Conservation (phyloP, 805 yeast species). For the Yamadazyma endophytica region DNA sequence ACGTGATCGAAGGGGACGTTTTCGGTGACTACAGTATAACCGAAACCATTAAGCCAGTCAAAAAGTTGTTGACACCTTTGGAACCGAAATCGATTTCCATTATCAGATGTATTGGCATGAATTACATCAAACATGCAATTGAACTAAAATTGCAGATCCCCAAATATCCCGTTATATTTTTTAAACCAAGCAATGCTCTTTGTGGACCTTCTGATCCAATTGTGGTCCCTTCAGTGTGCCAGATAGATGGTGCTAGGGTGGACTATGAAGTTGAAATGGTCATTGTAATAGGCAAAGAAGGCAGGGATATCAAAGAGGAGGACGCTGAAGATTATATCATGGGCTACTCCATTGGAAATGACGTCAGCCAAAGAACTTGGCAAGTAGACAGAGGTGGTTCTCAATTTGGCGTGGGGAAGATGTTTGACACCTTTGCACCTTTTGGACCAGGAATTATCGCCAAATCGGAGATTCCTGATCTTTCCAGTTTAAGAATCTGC, state of each 20-base stretch:
- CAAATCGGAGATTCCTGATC: slow-evolving; percentile 22
- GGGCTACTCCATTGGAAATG: slow-evolving; percentile 54
- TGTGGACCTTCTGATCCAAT: slow-evolving; percentile 41
- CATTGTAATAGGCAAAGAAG: slow-evolving; percentile 49
- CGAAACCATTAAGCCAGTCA: slow-evolving; percentile 19
- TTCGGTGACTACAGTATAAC: slow-evolving; percentile 34
- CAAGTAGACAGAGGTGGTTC: slow-evolving; percentile 48
- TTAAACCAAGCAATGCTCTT: slow-evolving; percentile 46
- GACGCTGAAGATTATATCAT: slow-evolving; percentile 45
- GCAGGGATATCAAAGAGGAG: slow-evolving; percentile 36
- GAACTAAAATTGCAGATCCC: slow-evolving; percentile 43
- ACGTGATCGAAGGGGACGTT: slow-evolving; percentile 44
- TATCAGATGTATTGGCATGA: slow-evolving; percentile 48
- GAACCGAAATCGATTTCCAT: slow-evolving; percentile 15
- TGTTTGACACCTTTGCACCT: slow-evolving; percentile 56
- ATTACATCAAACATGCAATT: slow-evolving; percentile 40
- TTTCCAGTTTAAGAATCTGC: slow-evolving; percentile 30
- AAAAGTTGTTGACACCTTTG: slow-evolving; percentile 12
- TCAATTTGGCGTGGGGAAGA: slow-evolving; percentile 50
- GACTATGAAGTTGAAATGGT: slow-evolving; percentile 57
- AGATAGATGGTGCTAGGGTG: slow-evolving; percentile 27
- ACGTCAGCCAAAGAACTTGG: slow-evolving; percentile 56
- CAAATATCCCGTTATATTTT: slow-evolving; percentile 46
- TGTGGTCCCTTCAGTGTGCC: slow-evolving; percentile 35
- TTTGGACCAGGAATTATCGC: slow-evolving; percentile 52